Evolutionary conservation across 2,329 filamentous ascomycete species (phyloP).

Genomic region (Calonectria pteridis): DNA sequence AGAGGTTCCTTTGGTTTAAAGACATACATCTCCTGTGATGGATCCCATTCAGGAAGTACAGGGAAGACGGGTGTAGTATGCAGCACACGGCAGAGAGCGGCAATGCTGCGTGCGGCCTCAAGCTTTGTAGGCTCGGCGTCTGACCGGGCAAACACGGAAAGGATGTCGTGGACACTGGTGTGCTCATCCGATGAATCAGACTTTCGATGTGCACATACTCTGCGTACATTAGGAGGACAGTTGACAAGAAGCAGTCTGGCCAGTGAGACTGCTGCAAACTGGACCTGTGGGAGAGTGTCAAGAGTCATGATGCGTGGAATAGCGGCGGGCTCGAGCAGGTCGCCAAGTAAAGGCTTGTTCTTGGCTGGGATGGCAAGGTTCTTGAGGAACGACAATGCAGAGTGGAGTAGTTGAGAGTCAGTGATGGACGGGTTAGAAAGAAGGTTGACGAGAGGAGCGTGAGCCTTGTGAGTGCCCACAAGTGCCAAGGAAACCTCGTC

Average conservation of each 20-base stretch:
- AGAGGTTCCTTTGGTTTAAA: conserved; percentile 14
- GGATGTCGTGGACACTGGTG: conserved; percentile 53
- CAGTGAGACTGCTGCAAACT: conserved; percentile 71
- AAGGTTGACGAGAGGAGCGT: conserved; percentile 59
- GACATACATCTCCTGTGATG: conserved; percentile 43
- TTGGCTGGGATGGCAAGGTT: conserved; percentile 70
- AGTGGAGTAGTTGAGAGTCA: conserved; percentile 67
- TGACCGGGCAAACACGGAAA: conserved; percentile 53
- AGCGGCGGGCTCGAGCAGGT: conserved; percentile 58
- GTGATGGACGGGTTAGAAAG: conserved; percentile 56
- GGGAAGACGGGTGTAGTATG: conserved; percentile 56
- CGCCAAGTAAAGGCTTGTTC: conserved; percentile 67
- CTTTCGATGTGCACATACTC: conserved; percentile 58
- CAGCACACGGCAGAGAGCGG: conserved; percentile 66
- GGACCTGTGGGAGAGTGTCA: conserved; percentile 66
- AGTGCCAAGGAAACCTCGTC: conserved; percentile 66
- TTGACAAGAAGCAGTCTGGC: conserved; percentile 67
- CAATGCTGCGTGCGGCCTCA: conserved; percentile 68
- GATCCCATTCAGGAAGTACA: conserved; percentile 51
- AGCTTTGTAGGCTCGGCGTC: conserved; percentile 67
- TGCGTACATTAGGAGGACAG: conserved; percentile 64
- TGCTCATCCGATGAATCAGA: conserved; percentile 43
- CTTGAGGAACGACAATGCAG: conserved; percentile 71
- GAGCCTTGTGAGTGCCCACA: conserved; percentile 56
- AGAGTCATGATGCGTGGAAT: conserved; percentile 68